Conservation (phyloP, 305 asterid genomes). For the Euphrasia arctica region DNA sequence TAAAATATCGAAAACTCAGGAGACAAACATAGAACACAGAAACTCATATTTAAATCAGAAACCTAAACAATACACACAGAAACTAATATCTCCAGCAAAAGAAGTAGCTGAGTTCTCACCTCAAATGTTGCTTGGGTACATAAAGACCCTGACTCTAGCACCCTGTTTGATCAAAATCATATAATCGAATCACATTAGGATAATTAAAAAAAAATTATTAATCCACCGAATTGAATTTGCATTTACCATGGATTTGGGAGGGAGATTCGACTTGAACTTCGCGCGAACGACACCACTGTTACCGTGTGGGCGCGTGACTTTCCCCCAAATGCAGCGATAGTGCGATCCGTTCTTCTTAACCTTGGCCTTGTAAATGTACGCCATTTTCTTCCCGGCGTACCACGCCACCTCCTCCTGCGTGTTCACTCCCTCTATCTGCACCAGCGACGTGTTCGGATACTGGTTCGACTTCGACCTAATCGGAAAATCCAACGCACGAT, state of each 20-base stretch:
- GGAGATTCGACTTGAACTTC: constrained; percentile 74
- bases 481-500: constrained; percentile 22
- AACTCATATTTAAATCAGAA: no score
- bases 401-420: constrained; percentile 85
- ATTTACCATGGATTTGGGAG: constrained; percentile 82
- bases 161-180: neutral
- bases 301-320: constrained; percentile 84
- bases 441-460: constrained; percentile 84
- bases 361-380: constrained; percentile 91
- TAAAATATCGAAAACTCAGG: no score
- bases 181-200: neutral
- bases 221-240: neutral
- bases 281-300: constrained; percentile 90
- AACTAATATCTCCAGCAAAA: neutral
- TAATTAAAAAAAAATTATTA: neutral
- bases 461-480: constrained; percentile 74
- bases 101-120: neutral
- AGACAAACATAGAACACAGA: no score
- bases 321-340: constrained; percentile 94
- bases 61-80: no score
- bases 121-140: constrained; percentile 25
- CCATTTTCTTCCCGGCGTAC: constrained; percentile 84
- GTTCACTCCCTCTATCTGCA: constrained; percentile 91
- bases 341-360: constrained; percentile 81
- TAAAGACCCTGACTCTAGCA: constrained; percentile 24